Percentiles rank a stretch among this genome's conserved stretches.
Conservation (phyloP, 2,329 filamentous ascomycete genomes). For the Erysiphe neolycopersici region DNA sequence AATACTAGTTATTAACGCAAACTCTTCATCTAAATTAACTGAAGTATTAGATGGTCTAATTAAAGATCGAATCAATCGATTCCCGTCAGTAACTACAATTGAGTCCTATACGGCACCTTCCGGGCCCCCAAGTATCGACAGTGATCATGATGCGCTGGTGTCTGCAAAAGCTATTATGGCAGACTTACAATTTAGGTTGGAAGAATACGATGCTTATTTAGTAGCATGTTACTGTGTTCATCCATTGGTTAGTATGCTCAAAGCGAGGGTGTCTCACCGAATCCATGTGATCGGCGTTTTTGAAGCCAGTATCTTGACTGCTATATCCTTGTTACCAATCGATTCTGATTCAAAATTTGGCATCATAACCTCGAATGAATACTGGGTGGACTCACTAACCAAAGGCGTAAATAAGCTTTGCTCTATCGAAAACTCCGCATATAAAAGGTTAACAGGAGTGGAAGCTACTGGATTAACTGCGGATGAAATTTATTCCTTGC, state of each 20-base stretch:
- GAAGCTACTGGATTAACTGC: slow-evolving; percentile 61
- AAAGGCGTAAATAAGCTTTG: slow-evolving; percentile 38
- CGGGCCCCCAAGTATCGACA: slow-evolving; percentile 51
- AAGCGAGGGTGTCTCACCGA: slow-evolving; percentile 14
- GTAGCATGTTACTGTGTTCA: slow-evolving; percentile 78
- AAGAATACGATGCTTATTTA: slow-evolving; percentile 45
- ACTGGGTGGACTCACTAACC: slow-evolving; percentile 51
- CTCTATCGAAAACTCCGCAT: slow-evolving; percentile 15
- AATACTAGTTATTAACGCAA: slow-evolving; percentile 55
- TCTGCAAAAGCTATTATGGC: slow-evolving; percentile 36
- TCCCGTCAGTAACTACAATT: slow-evolving; percentile 17
- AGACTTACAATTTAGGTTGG: slow-evolving; percentile 20
- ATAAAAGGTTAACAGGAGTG: slow-evolving; percentile 40
- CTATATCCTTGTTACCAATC: slow-evolving; percentile 15
- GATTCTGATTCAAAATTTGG: slow-evolving; percentile 30
- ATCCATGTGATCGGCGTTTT: slow-evolving; percentile 56
- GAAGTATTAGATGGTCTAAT: slow-evolving; percentile 28
- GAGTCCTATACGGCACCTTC: slow-evolving; percentile 38
- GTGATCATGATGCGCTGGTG: slow-evolving; percentile 35
- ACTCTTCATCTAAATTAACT: slow-evolving; percentile 51
- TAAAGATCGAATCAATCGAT: slow-evolving; percentile 13
- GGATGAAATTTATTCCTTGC: slow-evolving; percentile 46
- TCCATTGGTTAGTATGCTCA: slow-evolving; percentile 39
- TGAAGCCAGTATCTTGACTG: slow-evolving; percentile 43
- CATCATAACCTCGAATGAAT: slow-evolving; percentile 66